Conservation (phyloP, 352 stramenopile species). For the Nannochloropsis limnetica region DNA sequence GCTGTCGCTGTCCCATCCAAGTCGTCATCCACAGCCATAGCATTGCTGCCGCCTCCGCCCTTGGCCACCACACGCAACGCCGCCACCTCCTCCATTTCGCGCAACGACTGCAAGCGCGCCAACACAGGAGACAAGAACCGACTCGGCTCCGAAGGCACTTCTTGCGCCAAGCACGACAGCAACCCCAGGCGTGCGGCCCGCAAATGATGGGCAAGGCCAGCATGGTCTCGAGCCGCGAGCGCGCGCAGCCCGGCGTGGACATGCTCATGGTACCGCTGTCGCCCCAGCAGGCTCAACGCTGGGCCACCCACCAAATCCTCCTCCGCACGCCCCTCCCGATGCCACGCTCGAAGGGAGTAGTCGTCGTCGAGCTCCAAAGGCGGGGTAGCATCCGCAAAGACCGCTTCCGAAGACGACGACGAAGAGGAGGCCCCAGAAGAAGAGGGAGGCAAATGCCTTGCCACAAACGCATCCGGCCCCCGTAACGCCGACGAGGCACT, state of each 20-base stretch:
- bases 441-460: background rate
- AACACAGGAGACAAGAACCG: slow-evolving; percentile 17
- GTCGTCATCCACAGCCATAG: background rate
- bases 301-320: background rate
- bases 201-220: background rate
- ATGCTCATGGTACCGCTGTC: slow-evolving; percentile 29
- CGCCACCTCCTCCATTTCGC: slow-evolving; percentile 24
- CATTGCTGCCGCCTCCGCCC: background rate
- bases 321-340: background rate
- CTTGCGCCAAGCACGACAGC: slow-evolving; percentile 18
- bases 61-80: background rate
- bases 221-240: slow-evolving; percentile 2
- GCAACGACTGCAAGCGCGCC: slow-evolving; percentile 8
- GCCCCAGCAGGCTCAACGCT: background rate
- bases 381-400: background rate
- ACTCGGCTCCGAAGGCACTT: background rate
- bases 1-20: background rate
- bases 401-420: background rate
- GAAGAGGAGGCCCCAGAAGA: background rate
- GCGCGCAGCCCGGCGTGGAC: slow-evolving; percentile 1
- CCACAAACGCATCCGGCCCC: background rate
- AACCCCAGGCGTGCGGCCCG: background rate
- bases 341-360: background rate
- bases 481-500: background rate
- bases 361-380: background rate